Evolutionary conservation across 2,329 filamentous ascomycete species (phyloP), one percentile per base, ranked within the genome.

Genomic region (Sarocladiaceae sp.): DNA sequence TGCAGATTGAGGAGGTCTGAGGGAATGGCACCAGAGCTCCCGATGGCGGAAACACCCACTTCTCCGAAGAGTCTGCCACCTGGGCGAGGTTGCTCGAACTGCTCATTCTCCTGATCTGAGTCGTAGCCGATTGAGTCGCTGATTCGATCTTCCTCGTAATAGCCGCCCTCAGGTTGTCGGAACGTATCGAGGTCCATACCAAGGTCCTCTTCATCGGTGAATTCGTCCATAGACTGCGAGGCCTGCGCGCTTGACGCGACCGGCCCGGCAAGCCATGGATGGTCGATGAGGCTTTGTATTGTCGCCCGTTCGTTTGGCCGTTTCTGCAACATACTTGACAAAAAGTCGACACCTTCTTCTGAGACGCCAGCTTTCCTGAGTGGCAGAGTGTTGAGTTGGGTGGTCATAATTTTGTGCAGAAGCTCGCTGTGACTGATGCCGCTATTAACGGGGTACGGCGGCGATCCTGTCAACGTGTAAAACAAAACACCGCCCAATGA

Each of bases 401-500:
- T 82, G 4, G 81, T 87, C 85, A 96, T 95, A 58, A 97, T 93
- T 51, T 81, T 85, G 49, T 88, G 74, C 47, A 95, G 76, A 64
- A 97, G 82, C 53, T 87, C 84, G 3, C 82, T 81, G 49, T 91
- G 86, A 50, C 80, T 83, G 42, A 84, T 80, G 53, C 88, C 87
- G 21, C 77, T 80, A 50, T 82, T 80, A 13, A 86, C 89, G 21
- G 83, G 83, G 60, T 88, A 97, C 1, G 93, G 91, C 21, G 91
- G 85, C 23, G 74, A 74, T 10, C 79, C 80, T 4, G 84, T 89
- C n/a, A 98, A 70, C 6, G 88, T 73, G 57, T 86, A 93, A 67
- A 89, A 98, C 5, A 97, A 66, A 2, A 98, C 93, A 12, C 90
- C 93, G 13, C 88, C 93, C 37, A 95, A 79, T 0, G 93, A 97